A percentile compares a stretch with the other conserved stretches of the same genome.
These are phyloP conservation scores for Alternaria infectoria DNA, from an alignment of 2,329 filamentous ascomycete genomes.

Conservation along the genomic window DNA sequence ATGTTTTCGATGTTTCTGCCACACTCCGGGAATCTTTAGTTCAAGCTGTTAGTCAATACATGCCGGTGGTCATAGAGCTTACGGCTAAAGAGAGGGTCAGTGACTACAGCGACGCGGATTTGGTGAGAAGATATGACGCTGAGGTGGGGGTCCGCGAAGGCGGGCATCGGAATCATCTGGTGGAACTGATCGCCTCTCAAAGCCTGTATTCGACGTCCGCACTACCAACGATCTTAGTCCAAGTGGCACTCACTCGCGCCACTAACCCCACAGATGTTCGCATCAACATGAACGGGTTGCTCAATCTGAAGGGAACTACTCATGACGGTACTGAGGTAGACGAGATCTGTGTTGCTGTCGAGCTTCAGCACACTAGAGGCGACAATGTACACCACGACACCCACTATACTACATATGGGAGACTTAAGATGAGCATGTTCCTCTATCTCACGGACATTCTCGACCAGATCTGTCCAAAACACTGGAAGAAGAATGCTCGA, in stretches of 20 bases:
- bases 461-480: neutral
- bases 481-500: neutral
- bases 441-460: neutral
- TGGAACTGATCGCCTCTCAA: neutral
- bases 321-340: neutral
- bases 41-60: neutral
- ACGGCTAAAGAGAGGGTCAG: neutral
- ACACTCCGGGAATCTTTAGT: neutral
- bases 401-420: neutral
- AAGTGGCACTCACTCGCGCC: neutral
- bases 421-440: neutral
- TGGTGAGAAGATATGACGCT: neutral
- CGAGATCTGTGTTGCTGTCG: neutral
- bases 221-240: neutral
- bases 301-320: neutral
- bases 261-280: neutral
- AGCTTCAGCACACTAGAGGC: neutral
- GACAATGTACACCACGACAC: neutral
- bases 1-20: neutral
- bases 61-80: neutral
- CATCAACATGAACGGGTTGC: neutral
- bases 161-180: neutral
- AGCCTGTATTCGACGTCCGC: neutral
- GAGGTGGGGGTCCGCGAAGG: neutral
- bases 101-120: neutral